Percentiles rank a stretch among this genome's conserved stretches.
Conservation (phyloP, 495 filamentous ascomycete genomes). For the Lentithecium fluviatile region DNA sequence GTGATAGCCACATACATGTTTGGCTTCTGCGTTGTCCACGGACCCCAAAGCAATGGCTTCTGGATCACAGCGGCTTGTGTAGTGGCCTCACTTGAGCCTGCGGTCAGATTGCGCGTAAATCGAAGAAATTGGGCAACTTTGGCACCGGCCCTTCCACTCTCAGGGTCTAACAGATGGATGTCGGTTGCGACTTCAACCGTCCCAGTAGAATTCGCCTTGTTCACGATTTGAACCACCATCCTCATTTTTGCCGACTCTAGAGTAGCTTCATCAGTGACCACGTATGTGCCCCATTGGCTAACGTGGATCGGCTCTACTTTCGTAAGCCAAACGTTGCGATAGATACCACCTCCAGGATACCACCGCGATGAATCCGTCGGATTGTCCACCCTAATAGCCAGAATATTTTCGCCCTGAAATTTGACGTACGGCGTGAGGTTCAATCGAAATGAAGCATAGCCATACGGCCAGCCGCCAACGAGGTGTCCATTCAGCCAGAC, state of each 20-base stretch:
- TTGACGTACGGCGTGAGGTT: conserved; percentile 50
- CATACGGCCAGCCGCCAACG: conserved; percentile 53
- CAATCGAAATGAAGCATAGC: conserved; percentile 51
- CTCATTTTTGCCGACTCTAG: conserved; percentile 47
- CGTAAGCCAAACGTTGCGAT: conserved; percentile 53
- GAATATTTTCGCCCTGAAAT: conserved; percentile 43
- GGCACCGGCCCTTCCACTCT: neutral
- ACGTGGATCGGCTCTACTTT: conserved; percentile 48
- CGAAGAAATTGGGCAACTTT: conserved; percentile 1
- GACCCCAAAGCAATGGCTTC: conserved; percentile 51
- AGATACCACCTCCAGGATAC: conserved; percentile 54
- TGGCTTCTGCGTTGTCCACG: conserved; percentile 47
- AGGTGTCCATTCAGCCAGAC: conserved; percentile 53
- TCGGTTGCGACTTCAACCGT: conserved; percentile 13
- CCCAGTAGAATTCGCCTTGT: conserved; percentile 35
- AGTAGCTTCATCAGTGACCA: conserved; percentile 44
- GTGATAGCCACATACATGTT: conserved; percentile 52
- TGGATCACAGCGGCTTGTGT: conserved; percentile 43
- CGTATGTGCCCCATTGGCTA: conserved; percentile 47
- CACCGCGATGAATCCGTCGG: conserved; percentile 47
- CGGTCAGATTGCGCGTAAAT: conserved; percentile 32
- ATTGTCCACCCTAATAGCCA: conserved; percentile 53
- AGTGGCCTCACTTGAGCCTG: conserved; percentile 39
- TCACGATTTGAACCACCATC: conserved; percentile 46
- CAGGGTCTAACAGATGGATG: conserved; percentile 13